Evolutionary conservation across 2,329 filamentous ascomycete species (phyloP).

Genomic region (Geosmithia putterillii): DNA sequence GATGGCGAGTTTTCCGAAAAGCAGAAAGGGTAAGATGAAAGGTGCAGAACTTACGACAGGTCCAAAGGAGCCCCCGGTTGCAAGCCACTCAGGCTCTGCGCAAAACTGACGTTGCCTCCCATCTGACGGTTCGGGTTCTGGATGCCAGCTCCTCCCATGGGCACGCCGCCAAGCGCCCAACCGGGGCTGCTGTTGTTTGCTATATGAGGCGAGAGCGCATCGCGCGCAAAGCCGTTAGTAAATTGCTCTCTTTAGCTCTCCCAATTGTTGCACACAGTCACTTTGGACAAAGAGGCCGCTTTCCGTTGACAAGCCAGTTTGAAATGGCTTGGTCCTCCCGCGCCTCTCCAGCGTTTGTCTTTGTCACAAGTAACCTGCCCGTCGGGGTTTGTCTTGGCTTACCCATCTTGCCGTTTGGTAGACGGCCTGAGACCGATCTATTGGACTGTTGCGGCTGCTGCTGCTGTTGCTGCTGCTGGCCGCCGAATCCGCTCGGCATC

Average conservation of each 20-base stretch:
- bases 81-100: constrained; percentile 51
- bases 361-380: too few species aligned
- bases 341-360: too few species aligned
- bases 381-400: too few species aligned
- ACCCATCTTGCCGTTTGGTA: constrained; percentile 58
- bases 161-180: constrained; percentile 52
- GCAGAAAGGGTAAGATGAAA: constrained; percentile 2
- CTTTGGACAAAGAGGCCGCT: not conserved
- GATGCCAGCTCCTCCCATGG: constrained; percentile 44
- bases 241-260: not conserved
- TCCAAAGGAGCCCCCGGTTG: constrained; percentile 51
- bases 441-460: constrained; percentile 5
- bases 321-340: too few species aligned
- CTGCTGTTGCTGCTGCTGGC: constrained; percentile 18
- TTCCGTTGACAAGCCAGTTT: not conserved
- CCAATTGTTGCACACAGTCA: not conserved
- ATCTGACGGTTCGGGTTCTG: constrained; percentile 42
- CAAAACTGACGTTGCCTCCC: constrained; percentile 51
- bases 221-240: not conserved
- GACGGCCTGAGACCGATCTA: constrained; percentile 42
- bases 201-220: too few species aligned
- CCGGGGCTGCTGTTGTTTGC: constrained; percentile 36
- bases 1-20: too few species aligned
- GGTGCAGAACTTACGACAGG: constrained; percentile 43
- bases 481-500: constrained; percentile 47